These are phyloP conservation scores for Alternaria brassicicola DNA, from an alignment of 2,329 filamentous ascomycete genomes.

Conservation along the genomic window DNA sequence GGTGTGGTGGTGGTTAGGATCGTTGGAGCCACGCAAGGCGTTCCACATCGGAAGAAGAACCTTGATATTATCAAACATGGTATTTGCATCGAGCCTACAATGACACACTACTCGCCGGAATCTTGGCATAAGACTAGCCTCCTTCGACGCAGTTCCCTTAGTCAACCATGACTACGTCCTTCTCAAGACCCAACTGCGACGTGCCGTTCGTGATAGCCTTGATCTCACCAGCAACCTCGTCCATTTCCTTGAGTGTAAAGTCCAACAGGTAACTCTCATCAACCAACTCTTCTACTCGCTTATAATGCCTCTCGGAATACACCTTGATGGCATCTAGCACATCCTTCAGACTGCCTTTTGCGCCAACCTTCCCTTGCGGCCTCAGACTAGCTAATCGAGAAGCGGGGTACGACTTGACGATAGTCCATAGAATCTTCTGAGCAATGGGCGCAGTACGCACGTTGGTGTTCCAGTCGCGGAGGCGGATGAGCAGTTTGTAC, in stretches of 20 bases:
- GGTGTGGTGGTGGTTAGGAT: too few species aligned
- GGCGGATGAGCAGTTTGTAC: conserved; percentile 76
- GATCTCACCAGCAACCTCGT: conserved; percentile 60
- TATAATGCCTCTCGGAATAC: conserved; percentile 94
- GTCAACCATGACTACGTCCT: conserved; percentile 44
- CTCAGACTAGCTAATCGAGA: conserved; percentile 74
- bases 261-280: conserved; percentile 95
- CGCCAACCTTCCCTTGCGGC: conserved; percentile 40
- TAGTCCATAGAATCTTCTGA: conserved; percentile 79
- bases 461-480: conserved; percentile 98
- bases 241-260: conserved; percentile 93
- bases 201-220: conserved; percentile 36
- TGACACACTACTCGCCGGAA: background rate
- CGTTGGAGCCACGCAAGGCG: too few species aligned
- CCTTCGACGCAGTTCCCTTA: conserved; percentile 4
- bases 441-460: conserved; percentile 83
- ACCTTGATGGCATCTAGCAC: conserved; percentile 84
- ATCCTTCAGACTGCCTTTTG: conserved; percentile 67
- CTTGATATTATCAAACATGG: background rate
- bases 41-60: background rate
- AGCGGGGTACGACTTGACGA: conserved; percentile 82
- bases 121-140: background rate
- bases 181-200: conserved; percentile 24
- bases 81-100: background rate
- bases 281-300: conserved; percentile 83